Evolutionary conservation across 2,329 filamentous ascomycete species (phyloP).

Genomic region (Colletotrichum cereale): DNA sequence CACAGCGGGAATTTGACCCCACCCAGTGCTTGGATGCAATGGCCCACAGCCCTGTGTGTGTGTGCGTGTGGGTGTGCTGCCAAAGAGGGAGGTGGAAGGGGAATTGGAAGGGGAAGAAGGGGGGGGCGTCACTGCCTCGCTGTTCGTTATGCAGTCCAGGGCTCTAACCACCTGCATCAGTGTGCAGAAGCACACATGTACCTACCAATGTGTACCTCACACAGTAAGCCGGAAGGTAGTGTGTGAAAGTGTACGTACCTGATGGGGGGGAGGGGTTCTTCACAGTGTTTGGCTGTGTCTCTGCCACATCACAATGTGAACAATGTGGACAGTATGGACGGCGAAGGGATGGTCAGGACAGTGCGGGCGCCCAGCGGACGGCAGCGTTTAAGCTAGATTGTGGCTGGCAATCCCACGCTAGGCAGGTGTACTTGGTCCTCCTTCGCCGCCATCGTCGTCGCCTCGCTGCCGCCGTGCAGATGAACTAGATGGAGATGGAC

Average conservation of each 20-base stretch:
- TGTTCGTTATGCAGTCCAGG: slow-evolving; percentile 35
- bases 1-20: slow-evolving; percentile 26
- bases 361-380: background rate
- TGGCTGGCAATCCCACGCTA: slow-evolving; percentile 24
- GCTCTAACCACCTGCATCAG: slow-evolving; percentile 37
- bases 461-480: slow-evolving; percentile 12
- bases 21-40: slow-evolving; percentile 31
- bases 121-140: slow-evolving; percentile 36
- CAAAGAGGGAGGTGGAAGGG: too few species aligned
- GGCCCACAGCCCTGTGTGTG: slow-evolving; percentile 19
- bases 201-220: background rate
- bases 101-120: background rate
- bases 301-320: background rate
- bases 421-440: background rate
- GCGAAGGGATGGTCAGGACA: background rate
- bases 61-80: background rate
- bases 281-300: background rate
- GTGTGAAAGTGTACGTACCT: slow-evolving; percentile 18
- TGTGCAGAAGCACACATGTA: background rate
- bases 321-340: background rate
- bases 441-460: background rate
- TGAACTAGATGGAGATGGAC: background rate
- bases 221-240: background rate
- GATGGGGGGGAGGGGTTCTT: slow-evolving; percentile 14
- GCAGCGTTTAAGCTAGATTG: background rate